phyloP scores from a whole-genome alignment of 2,329 filamentous ascomycete species.

The Dactylella cylindrospora region DNA sequence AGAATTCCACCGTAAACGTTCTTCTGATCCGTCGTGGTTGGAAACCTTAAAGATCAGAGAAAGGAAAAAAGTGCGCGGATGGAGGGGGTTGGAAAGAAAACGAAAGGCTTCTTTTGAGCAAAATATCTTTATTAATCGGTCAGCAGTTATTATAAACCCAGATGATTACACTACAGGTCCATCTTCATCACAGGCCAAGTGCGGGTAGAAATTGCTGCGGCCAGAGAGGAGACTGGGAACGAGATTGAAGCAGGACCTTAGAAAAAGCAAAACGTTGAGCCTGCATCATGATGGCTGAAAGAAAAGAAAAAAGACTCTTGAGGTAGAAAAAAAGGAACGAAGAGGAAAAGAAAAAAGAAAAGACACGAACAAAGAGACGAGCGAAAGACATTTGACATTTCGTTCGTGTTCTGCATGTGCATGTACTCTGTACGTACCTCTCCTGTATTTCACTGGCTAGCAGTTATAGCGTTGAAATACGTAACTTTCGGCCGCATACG shows the following conservation, averaged over 20 bases:
- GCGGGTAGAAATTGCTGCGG: conserved; percentile 21
- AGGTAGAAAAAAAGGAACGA: conserved; percentile 20
- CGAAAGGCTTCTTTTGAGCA: conserved; percentile 43
- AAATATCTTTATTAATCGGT: conserved; percentile 39
- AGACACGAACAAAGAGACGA: conserved; percentile 2
- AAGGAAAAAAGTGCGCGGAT: conserved; percentile 39
- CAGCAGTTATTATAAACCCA: conserved; percentile 43
- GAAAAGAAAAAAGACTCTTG: conserved; percentile 15
- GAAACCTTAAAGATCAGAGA: too few relatives aligned
- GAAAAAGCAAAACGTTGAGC: conserved; percentile 1
- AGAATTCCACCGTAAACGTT: conserved; percentile 21
- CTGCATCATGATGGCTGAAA: not conserved
- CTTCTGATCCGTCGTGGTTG: too few relatives aligned
- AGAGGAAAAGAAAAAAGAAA: conserved; percentile 22
- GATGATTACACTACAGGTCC: conserved; percentile 11
- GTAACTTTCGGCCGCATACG: conserved; percentile 44
- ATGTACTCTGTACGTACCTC: conserved; percentile 41
- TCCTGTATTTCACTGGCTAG: conserved; percentile 27
- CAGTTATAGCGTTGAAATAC: conserved; percentile 44
- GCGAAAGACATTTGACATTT: conserved; percentile 36
- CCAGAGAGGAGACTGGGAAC: too few relatives aligned
- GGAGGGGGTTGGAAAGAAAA: conserved; percentile 34
- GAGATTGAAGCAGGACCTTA: not conserved
- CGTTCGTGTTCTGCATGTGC: conserved; percentile 26
- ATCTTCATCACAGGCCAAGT: conserved; percentile 38